Percentiles rank a stretch among this genome's conserved stretches.
Conservation (phyloP, 2,329 filamentous ascomycete genomes). For the Talaromyces sp. region DNA sequence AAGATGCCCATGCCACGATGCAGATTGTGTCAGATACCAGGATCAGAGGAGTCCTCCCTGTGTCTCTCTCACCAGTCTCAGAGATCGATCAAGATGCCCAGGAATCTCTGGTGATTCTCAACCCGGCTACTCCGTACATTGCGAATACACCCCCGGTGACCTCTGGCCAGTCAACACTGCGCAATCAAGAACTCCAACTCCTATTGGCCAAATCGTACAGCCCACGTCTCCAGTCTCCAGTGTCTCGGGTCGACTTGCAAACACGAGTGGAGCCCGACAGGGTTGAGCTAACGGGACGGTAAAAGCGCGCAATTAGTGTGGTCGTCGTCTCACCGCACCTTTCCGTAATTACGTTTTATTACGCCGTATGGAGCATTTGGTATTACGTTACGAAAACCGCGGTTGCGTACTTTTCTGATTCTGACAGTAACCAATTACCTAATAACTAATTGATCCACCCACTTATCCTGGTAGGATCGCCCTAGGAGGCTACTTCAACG, state of each 20-base stretch:
- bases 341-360: background rate
- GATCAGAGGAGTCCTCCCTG: background rate
- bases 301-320: background rate
- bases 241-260: conserved; percentile 15
- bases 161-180: no score
- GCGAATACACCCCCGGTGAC: background rate
- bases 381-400: background rate
- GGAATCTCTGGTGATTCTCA: background rate
- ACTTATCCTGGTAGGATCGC: background rate
- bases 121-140: background rate
- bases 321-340: conserved; percentile 4
- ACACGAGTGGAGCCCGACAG: background rate
- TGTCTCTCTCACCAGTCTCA: background rate
- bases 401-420: background rate
- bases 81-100: no score
- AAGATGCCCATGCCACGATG: background rate
- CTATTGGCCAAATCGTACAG: background rate
- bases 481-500: background rate
- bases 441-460: background rate
- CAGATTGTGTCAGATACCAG: no score
- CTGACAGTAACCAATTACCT: background rate
- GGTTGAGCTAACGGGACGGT: background rate
- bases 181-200: background rate
- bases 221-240: conserved; percentile 3
- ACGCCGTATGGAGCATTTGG: background rate